Percentiles rank a stretch among this genome's conserved stretches.
Evolutionary conservation across 106 monocot species (phyloP).

Genomic region (Dendrobium huoshanense): DNA sequence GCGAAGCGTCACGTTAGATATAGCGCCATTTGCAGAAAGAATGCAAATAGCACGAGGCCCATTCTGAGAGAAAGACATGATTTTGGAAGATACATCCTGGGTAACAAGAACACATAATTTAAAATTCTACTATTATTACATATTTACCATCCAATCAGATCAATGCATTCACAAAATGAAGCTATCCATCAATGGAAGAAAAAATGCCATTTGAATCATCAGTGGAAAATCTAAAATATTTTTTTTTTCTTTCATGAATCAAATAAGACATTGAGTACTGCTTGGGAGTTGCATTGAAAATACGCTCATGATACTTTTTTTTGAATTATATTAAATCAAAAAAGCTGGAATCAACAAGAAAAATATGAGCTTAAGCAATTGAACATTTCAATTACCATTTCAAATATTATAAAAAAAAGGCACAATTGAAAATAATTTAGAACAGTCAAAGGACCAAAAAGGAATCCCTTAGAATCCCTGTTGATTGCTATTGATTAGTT

Average conservation of each 20-base stretch:
- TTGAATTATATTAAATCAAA: not conserved
- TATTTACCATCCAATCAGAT: not conserved
- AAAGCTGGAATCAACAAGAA: not conserved
- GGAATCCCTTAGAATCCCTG: not conserved
- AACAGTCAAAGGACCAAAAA: not conserved
- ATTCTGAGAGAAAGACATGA: constrained; percentile 93
- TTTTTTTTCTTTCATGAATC: not conserved
- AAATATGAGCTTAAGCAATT: not conserved
- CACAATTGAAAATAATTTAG: not conserved
- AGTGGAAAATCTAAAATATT: not conserved
- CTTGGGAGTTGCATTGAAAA: not conserved
- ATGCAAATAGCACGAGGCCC: constrained; percentile 85
- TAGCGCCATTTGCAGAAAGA: constrained; percentile 90
- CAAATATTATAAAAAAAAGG: not conserved
- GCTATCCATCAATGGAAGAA: not conserved
- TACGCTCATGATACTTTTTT: not conserved
- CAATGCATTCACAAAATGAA: not conserved
- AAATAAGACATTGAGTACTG: not conserved
- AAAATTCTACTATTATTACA: not conserved
- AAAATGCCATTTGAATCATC: not conserved
- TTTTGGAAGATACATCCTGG: constrained; percentile 90
- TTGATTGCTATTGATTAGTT: too few relatives aligned
- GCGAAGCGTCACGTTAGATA: constrained; percentile 92
- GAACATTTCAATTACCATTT: not conserved
- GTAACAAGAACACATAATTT: not conserved